A percentile compares a stretch with the other conserved stretches of the same genome.
Evolutionary conservation across 139 green algal species (phyloP).

Genomic region (Zygnema cylindricum): DNA sequence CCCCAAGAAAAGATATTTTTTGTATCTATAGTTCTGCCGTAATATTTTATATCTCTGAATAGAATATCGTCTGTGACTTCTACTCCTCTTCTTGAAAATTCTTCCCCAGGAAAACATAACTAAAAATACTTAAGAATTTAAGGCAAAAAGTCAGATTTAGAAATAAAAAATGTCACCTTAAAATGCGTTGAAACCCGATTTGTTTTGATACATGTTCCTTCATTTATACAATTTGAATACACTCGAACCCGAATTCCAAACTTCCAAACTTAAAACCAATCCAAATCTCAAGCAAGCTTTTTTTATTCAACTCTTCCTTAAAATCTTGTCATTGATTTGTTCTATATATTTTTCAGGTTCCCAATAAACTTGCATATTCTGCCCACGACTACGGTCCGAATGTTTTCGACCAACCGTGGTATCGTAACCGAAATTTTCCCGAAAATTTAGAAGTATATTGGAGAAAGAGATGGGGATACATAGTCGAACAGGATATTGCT

Average conservation of each 20-base stretch:
- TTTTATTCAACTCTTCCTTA: background rate
- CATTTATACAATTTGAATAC: background rate
- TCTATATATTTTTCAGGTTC: conserved; percentile 29
- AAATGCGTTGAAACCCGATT: background rate
- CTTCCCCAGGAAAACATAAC: no score
- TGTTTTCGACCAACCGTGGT: conserved; percentile 37
- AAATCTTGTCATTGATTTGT: background rate
- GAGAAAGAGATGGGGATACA: conserved; percentile 22
- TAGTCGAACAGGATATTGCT: background rate
- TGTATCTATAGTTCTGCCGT: no score
- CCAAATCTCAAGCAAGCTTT: no score
- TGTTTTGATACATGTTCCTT: background rate
- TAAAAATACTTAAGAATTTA: background rate
- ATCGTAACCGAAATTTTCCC: conserved; percentile 12
- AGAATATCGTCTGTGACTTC: background rate
- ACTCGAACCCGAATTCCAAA: no score
- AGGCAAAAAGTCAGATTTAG: background rate
- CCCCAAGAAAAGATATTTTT: background rate
- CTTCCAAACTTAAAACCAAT: no score
- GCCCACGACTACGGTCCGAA: conserved; percentile 51
- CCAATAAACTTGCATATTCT: conserved; percentile 25
- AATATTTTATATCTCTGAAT: no score
- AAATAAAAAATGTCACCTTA: background rate
- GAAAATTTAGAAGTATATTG: conserved; percentile 15
- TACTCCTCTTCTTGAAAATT: no score